Evolutionary conservation across 805 yeast genomes (phyloP).

Genomic region (Kazachstania bromeliacearum): DNA sequence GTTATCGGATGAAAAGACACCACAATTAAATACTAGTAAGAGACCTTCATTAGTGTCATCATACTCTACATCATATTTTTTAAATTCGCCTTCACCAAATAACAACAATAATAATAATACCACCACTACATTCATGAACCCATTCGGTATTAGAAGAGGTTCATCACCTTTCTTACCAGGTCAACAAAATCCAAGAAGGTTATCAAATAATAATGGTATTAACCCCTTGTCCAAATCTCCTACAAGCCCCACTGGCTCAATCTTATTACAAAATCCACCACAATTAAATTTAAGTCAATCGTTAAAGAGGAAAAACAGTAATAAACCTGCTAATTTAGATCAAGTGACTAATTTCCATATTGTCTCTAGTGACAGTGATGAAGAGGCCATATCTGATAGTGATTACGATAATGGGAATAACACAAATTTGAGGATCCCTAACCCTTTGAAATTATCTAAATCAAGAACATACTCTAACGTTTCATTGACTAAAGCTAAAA

Average conservation of each 20-base stretch:
- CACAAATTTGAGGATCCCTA: conserved; percentile 3
- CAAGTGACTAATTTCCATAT: conserved; percentile 17
- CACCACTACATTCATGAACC: conserved; percentile 13
- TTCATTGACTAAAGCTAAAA: not conserved
- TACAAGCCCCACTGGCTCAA: conserved; percentile 5
- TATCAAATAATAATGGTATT: conserved; percentile 3
- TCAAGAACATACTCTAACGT: conserved; percentile 15
- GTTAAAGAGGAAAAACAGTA: conserved; percentile 1
- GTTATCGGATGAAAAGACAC: conserved; percentile 52
- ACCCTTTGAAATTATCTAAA: conserved; percentile 7
- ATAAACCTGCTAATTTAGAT: too few species aligned
- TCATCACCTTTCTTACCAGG: conserved; percentile 9
- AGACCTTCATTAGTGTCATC: conserved; percentile 46
- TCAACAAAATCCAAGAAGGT: conserved; percentile 5
- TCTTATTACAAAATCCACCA: conserved; percentile 2
- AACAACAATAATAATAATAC: conserved; percentile 8
- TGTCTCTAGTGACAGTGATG: conserved; percentile 24
- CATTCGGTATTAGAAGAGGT: conserved; percentile 11
- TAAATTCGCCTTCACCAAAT: conserved; percentile 6
- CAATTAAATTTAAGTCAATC: not conserved
- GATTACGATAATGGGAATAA: not conserved
- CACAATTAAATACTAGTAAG: conserved; percentile 27
- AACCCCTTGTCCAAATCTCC: conserved; percentile 17
- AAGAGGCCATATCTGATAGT: not conserved
- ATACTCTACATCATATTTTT: conserved; percentile 5